Base-by-base conservation (phyloP, 2,329 filamentous ascomycete species). In the Ceratocystis albifundus region DNA sequence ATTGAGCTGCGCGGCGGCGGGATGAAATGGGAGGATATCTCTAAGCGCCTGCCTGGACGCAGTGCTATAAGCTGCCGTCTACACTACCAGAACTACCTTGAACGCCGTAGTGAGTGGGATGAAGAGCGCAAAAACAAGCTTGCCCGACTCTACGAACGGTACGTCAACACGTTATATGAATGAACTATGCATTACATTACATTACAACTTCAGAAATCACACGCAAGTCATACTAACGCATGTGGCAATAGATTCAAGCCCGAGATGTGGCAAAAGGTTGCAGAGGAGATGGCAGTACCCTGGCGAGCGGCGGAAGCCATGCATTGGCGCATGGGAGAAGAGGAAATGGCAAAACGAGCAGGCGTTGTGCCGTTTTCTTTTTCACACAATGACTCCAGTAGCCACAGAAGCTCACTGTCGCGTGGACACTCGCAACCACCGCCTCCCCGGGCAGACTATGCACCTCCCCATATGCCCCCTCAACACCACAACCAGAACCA, bases 21-120 rank as follows among this genome's bases (percentile, higher is more conserved):
- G 7, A 96, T 96, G 90, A 97, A 97, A 74, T 97, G 93, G 94
- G 93, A 97, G 74, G 93, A 97, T 75, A 96, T 97, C 72, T 95
- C 90, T 69, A 95, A 93, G 78, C 84, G 88, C 65, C 79, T 97
- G 62, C 92, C 91, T 2, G 93, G 93, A 69, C 85, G 94, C 71
- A 96, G 91, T 76, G 88, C 91, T 67, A 96, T 96, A 72, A 96
- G 91, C 71, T 97, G 93, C 76, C 87, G 93, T 55, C 81, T 97
- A 64, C 91, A 96, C 73, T 97, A 96, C 75, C 93, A 97, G 73
- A 99, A 99, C 75, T 97, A 97, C 74, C 84, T 96, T 65, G 94
- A 99, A 76, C 84, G 91, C 72, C 83, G 91, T 67, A 91, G 89
- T 72, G 90, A 96, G 74, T 97, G 93, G 92, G 91, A 96, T 72